Evolutionary conservation across 2,329 filamentous ascomycete genomes (phyloP).

Genomic region (Pseudogymnoascus destructans): DNA sequence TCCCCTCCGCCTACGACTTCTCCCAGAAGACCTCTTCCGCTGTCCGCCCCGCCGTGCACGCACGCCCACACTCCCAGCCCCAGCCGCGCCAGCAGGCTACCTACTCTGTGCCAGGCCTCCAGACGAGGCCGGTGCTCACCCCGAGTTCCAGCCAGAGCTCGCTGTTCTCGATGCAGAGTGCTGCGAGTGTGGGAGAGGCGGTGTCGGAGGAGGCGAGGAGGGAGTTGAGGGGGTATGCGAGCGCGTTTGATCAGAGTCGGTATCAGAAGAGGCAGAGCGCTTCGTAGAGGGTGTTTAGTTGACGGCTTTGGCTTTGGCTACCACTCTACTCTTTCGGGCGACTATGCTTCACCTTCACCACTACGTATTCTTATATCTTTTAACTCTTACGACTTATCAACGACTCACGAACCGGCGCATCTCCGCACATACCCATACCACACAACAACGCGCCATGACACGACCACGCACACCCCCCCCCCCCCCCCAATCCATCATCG

Average conservation of each 20-base stretch:
- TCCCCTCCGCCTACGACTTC: slow-evolving; percentile 67
- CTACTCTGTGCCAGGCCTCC: slow-evolving; percentile 15
- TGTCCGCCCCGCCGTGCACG: not conserved
- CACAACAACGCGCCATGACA: not conserved
- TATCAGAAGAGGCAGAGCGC: slow-evolving; percentile 25
- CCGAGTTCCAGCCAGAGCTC: slow-evolving; percentile 75
- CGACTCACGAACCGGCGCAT: not conserved
- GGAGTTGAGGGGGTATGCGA: slow-evolving; percentile 75
- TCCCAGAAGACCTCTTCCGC: slow-evolving; percentile 16
- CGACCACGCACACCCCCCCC: not conserved
- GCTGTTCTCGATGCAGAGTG: slow-evolving; percentile 64
- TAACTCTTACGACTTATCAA: not conserved
- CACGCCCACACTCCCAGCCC: not conserved
- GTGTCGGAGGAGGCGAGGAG: slow-evolving; percentile 65
- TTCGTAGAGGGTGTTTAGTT: slow-evolving; percentile 14
- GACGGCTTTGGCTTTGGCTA: not conserved
- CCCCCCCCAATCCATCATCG: not conserved
- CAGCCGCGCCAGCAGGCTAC: slow-evolving; percentile 12
- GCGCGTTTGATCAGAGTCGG: slow-evolving; percentile 63
- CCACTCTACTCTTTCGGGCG: not conserved
- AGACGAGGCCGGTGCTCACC: slow-evolving; percentile 37
- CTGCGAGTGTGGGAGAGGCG: slow-evolving; percentile 36
- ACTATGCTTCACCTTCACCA: not conserved
- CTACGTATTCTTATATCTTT: not conserved
- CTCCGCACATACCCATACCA: not conserved